A percentile compares a stretch with the other conserved stretches of the same genome.
These are phyloP conservation scores for Septoria linicola DNA, from an alignment of 2,329 filamentous ascomycete genomes.

Conservation along the genomic window DNA sequence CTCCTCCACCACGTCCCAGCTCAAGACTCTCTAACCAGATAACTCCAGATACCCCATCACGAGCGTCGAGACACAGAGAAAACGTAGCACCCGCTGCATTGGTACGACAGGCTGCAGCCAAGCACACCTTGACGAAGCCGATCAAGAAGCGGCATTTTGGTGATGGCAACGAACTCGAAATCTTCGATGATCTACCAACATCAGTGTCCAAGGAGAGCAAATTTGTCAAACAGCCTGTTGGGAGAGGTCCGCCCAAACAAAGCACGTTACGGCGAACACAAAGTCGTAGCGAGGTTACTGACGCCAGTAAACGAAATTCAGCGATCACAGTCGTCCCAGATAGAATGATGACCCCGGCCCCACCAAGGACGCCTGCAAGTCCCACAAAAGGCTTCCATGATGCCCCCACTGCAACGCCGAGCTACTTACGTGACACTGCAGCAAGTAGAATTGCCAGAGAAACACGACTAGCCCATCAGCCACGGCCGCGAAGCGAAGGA, in stretches of 20 bases:
- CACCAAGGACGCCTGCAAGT: constrained; percentile 54
- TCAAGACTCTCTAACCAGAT: constrained; percentile 50
- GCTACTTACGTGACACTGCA: constrained; percentile 66
- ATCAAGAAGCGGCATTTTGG: constrained; percentile 73
- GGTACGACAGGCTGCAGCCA: constrained; percentile 55
- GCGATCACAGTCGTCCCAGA: constrained; percentile 38
- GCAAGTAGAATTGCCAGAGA: constrained; percentile 65
- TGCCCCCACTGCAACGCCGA: constrained; percentile 53
- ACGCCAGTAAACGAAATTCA: constrained; percentile 31
- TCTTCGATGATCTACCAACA: constrained; percentile 91
- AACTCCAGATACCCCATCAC: constrained; percentile 52
- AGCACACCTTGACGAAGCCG: constrained; percentile 73
- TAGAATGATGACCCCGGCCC: constrained; percentile 49
- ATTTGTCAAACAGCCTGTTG: constrained; percentile 76
- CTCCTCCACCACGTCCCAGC: constrained; percentile 44
- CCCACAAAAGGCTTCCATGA: constrained; percentile 46
- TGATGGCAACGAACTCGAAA: constrained; percentile 87
- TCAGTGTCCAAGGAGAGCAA: constrained; percentile 77
- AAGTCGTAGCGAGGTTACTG: constrained; percentile 34
- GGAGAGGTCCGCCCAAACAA: constrained; percentile 63
- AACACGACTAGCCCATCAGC: constrained; percentile 46
- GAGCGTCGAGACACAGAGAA: constrained; percentile 37
- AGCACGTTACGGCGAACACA: constrained; percentile 31
- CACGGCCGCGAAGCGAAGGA: constrained; percentile 46
- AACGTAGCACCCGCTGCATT: constrained; percentile 52